Evolutionary conservation across 1,139 yeast species (phyloP).

Genomic region (Diutina rugosa): DNA sequence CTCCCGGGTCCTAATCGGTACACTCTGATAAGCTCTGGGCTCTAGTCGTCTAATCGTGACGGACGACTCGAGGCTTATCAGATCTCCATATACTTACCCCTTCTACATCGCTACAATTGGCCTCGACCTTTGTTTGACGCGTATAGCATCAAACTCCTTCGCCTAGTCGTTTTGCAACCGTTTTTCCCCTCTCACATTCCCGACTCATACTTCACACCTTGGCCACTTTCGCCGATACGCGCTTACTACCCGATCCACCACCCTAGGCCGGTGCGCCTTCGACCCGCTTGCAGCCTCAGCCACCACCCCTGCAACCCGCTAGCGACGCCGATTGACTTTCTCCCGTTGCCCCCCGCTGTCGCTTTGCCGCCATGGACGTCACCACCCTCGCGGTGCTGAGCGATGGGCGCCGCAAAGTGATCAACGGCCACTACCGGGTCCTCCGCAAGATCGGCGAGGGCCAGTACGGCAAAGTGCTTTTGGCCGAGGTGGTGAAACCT

Average conservation of each 20-base stretch:
- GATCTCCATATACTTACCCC: no score
- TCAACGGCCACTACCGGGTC: conserved; percentile 22
- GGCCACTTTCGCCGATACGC: background rate
- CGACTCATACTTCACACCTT: background rate
- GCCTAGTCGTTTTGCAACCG: no score
- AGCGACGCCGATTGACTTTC: background rate
- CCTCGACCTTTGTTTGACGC: no score
- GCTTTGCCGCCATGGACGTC: conserved; percentile 6
- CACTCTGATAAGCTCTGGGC: no score
- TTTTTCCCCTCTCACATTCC: background rate
- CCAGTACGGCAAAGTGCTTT: conserved; percentile 29
- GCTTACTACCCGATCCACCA: background rate
- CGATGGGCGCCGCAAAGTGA: conserved; percentile 18
- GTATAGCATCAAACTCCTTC: no score
- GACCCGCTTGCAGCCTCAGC: background rate
- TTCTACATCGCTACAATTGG: no score
- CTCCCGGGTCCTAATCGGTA: no score
- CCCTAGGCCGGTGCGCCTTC: background rate
- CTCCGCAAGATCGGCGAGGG: conserved; percentile 31
- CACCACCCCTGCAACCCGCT: background rate
- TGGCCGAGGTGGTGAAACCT: conserved; percentile 14
- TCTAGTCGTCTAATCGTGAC: no score
- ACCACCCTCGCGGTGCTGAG: conserved; percentile 13
- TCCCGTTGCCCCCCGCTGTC: background rate
- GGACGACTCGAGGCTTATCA: no score